Evolutionary conservation across 2,329 filamentous ascomycete species (phyloP).

Genomic region (Lasiodiplodia gonubiensis): DNA sequence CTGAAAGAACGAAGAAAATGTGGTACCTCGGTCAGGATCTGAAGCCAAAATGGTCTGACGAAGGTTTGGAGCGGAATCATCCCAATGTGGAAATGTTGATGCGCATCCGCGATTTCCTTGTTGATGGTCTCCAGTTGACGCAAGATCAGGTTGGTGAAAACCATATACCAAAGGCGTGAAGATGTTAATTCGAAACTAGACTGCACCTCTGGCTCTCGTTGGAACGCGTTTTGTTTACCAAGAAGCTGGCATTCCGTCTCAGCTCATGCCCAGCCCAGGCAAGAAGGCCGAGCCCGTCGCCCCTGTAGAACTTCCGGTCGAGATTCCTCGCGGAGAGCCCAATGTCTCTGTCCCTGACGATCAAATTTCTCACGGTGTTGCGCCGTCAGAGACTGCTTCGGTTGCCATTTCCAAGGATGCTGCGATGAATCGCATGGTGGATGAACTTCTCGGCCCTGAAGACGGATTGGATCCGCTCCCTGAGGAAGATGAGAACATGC

Average conservation of each 20-base stretch:
- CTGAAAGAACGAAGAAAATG: conserved; percentile 55
- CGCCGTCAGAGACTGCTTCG: conserved; percentile 56
- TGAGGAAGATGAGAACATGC: conserved; percentile 52
- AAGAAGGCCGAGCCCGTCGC: conserved; percentile 44
- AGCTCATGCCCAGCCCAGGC: conserved; percentile 54
- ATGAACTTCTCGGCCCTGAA: conserved; percentile 57
- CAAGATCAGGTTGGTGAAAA: conserved; percentile 50
- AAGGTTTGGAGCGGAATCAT: conserved; percentile 58
- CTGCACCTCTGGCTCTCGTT: conserved; percentile 56
- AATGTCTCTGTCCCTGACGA: conserved; percentile 39
- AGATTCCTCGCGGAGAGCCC: conserved; percentile 29
- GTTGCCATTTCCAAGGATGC: conserved; percentile 52
- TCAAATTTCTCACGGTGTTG: conserved; percentile 43
- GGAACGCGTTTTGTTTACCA: conserved; percentile 59
- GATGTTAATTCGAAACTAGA: conserved; percentile 37
- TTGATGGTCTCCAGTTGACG: conserved; percentile 65
- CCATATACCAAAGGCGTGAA: conserved; percentile 32
- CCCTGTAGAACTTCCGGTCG: conserved; percentile 35
- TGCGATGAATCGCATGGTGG: conserved; percentile 64
- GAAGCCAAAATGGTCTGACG: conserved; percentile 61
- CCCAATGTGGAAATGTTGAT: conserved; percentile 70
- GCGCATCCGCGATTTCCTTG: conserved; percentile 66
- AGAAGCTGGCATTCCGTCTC: conserved; percentile 58
- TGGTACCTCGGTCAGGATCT: conserved; percentile 55
- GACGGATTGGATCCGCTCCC: conserved; percentile 47